Evolutionary conservation across 345 rosid genomes (phyloP), one percentile per base, ranked within the genome.

Genomic region (Turritis glabra): DNA sequence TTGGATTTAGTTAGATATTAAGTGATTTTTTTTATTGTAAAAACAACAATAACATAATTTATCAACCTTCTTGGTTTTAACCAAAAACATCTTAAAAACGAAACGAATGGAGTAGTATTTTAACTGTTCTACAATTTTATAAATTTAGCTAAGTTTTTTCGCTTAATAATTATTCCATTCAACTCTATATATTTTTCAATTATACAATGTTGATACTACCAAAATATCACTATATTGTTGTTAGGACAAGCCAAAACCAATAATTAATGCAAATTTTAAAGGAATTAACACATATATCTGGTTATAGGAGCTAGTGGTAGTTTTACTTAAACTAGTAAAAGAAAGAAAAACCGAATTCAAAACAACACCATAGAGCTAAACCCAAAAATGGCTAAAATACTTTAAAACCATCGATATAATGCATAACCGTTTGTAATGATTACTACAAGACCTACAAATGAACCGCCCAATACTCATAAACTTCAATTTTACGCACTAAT

Each of bases 401-500:
- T 48, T 62, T 11, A 62, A 25, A 63, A 15, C 13, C 33, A 43
- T 43, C 35, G 23, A 62, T 32, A 44, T 44, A 47, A 57, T 57
- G 48, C 32, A 27, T 37, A 58, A 52, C 30, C 67, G 61, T n/a
- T 40, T 58, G 22, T 5, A 40, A 68, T 67, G 46, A 57, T 74
- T 57, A 37, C 59, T 18, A 44, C 35, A 22, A 18, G 8, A 46
- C 43, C 53, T 62, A 29, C 46, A 33, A 66, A 65, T 26, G 67
- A 27, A 25, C 18, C 5, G 23, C 43, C 35, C n/a, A 1, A 57
- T 58, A 62, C 44, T 23, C 60, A 43, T 26, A 64, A 47, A 27
- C 79, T 67, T 59, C n/a, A 58, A 4, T 12, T 59, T 40, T 29
- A 75, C 73, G 79, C 60, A 46, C 69, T 37, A 15, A 10, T 40